Evolutionary conservation across 139 green algal genomes (phyloP), one percentile per base, ranked within the genome.

Genomic region (Marvania coccoides): DNA sequence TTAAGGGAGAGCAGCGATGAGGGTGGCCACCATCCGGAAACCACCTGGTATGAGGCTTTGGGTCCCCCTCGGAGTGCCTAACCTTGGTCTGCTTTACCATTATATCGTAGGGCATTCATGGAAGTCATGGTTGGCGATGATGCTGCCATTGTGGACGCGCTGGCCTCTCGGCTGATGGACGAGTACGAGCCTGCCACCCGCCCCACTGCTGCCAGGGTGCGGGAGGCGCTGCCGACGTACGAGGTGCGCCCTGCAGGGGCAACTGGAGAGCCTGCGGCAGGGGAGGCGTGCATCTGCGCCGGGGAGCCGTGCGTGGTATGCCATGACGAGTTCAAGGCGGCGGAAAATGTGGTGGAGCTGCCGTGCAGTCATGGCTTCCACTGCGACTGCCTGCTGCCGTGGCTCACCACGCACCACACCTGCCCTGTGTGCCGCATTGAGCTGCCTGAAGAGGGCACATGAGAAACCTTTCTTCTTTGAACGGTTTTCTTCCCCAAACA

Each of bases 381-480:
- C 60, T n/a, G 19, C 5, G 60, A 73, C 45, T 82, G 75, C 62
- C 23, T 82, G 14, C 31, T 76, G 42, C 75, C 67, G 6, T 82
- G 75, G 75, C 71, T 82, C 33, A 60, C 75, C 28, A 55, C 46
- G n/a, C 75, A 82, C 51, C 78, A 82, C 61, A 82, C 75, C 2
- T 82, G 75, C 59, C 75, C 75, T 13, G 58, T 82, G 12, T 81
- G 74, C 38, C 64, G 74, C 38, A 26, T 71, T 6, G 65, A 74
- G 51, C 64, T 81, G 15, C 57, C 64, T 8, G n/a, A 28, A 1
- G 63, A 69, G 40, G 69, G 60, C 10, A 19, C 19, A 51, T 51
- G 19, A 51, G 19, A 51, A 19, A 19, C 19, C 19, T 51, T 51
- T 19, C 42, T n/a, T n/a, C n/a, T n/a, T n/a, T n/a, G n/a, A n/a